These are phyloP conservation scores for Stagonosporopsis cucurbitacearum DNA, from an alignment of 2,329 filamentous ascomycete species.

Conservation along the genomic window DNA sequence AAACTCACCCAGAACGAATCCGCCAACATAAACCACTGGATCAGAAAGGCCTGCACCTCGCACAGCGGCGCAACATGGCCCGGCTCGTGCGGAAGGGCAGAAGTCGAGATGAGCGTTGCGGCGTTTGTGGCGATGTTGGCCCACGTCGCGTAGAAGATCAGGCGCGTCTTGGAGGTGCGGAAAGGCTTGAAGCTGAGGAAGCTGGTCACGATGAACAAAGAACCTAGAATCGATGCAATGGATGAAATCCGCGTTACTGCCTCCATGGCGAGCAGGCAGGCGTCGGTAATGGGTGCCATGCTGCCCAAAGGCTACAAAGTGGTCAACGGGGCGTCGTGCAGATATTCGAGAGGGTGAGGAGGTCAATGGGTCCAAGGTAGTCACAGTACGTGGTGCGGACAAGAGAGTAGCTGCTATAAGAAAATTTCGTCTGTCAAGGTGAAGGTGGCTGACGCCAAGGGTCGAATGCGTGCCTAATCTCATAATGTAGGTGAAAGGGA, in stretches of 20 bases:
- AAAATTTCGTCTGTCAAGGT: neutral
- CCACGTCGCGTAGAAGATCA: slow-evolving; percentile 83
- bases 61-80: slow-evolving; percentile 64
- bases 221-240: slow-evolving; percentile 72
- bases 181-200: slow-evolving; percentile 73
- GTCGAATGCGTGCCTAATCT: neutral
- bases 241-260: slow-evolving; percentile 73
- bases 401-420: neutral
- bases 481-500: neutral
- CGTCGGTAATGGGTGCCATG: neutral
- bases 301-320: neutral
- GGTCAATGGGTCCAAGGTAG: neutral
- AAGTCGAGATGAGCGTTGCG: slow-evolving; percentile 74
- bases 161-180: slow-evolving; percentile 84
- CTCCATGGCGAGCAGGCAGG: slow-evolving; percentile 55
- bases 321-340: neutral
- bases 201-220: slow-evolving; percentile 73
- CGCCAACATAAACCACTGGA: slow-evolving; percentile 70
- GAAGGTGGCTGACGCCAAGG: neutral
- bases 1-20: slow-evolving; percentile 63
- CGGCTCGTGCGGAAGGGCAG: slow-evolving; percentile 55
- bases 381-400: neutral
- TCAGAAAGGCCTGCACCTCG: slow-evolving; percentile 77
- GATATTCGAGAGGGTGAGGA: neutral
- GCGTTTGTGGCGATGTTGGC: slow-evolving; percentile 81